Base-by-base conservation (phyloP, 306 rosid genomes). In the Prunus mongolica region DNA sequence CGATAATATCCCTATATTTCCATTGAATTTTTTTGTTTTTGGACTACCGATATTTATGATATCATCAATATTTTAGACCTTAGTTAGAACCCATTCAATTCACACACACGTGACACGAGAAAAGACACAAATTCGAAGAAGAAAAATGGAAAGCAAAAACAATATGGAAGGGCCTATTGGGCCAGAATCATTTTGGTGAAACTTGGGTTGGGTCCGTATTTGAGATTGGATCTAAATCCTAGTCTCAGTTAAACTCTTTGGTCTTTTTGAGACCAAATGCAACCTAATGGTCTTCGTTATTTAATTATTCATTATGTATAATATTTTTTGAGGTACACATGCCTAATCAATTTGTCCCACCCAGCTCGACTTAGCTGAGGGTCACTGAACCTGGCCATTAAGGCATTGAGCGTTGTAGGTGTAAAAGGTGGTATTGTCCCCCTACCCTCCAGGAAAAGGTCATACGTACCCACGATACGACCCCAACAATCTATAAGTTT, bases 31-130 rank as follows among this genome's bases (percentile, higher is more conserved):
- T 3, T 0, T 28, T 28, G 0, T 28, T 28, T 28, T 28, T 0
- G 0, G 30, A 28, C 3, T 28, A 28, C 30, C 30, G 3, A 28
- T 28, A 28, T 28, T 28, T 28, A 0, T 0, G 3, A 28, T 28
- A 28, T 2, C 3, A 28, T 2, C 0, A 3, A 28, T 28, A 28
- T 28, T 28, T 28, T 28, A 28, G 3, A 28, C 30, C 0, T 28
- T 28, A 0, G 80, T 34, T 77, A 57, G 12, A n/a, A 76, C 58
- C 62, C 50, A 76, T 46, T 49, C 65, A 47, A 54, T 47, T n/a
- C 28, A 65, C 13, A 27, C 13, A 9, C 13, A 27, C 8, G 11
- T 6, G 44, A 38, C 44, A 38, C 2, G 9, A 8, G 44, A 38
- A 38, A 38, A 6, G 9, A 38, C 44, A 38, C 44, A 38, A 38